Evolutionary conservation across 2,329 filamentous ascomycete genomes (phyloP), one percentile per base, ranked within the genome.

Genomic region (Trematosphaeria pertusa): DNA sequence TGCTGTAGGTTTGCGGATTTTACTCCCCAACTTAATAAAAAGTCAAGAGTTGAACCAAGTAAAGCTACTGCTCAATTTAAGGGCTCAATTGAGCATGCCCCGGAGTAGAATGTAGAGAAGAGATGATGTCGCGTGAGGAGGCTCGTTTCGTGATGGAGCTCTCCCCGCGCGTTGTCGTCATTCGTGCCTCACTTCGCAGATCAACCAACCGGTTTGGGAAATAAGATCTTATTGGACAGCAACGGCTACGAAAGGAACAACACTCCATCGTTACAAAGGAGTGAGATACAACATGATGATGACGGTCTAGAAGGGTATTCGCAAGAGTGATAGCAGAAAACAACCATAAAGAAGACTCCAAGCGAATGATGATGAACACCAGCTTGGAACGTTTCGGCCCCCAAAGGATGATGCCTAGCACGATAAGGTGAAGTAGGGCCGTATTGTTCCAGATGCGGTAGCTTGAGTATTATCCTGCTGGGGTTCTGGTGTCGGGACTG

Each of bases 161-260:
- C n/a, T 52, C 35, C 50, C 51, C 52, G 41, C 57, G 43, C 50
- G 31, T 35, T 59, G 52, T 59, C 63, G 64, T 67, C 64, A 67
- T 64, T 43, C 21, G 44, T 54, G 44, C 53, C 51, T 63, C 61
- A 61, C 49, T 40, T 33, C 48, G 58, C 58, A 59, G 56, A 63
- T 62, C 61, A 20, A 50, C 44, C 26, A 20, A 48, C 50, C 24
- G 31, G 39, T 31, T 37, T 19, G 48, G 46, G 50, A 24, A 54
- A 43, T 3, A 42, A 10, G 5, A 14, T 32, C 18, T 21, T 3
- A 42, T 35, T 34, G 31, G n/a, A n/a, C n/a, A n/a, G 9, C 24
- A 26, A 26, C n/a, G n/a, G n/a, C n/a, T n/a, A n/a, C n/a, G n/a
- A n/a, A n/a, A n/a, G n/a, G n/a, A n/a, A n/a, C n/a, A n/a, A n/a